These are phyloP conservation scores for Phaffomyces antillensis DNA, from an alignment of 805 yeast genomes.

Conservation along the genomic window DNA sequence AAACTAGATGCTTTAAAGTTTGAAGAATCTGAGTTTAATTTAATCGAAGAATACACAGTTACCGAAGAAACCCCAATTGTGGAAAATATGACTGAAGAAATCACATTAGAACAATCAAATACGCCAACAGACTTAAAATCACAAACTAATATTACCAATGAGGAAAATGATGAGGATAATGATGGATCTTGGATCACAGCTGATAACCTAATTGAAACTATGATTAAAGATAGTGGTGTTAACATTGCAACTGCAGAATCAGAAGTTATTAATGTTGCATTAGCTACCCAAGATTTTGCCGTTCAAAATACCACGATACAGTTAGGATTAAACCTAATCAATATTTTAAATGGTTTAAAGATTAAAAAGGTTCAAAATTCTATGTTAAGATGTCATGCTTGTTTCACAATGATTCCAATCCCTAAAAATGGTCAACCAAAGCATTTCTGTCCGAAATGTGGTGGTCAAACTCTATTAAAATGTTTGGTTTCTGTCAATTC, in stretches of 20 bases:
- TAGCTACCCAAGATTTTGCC: slow-evolving; percentile 95
- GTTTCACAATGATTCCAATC: slow-evolving; percentile 76
- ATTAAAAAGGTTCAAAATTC: slow-evolving; percentile 82
- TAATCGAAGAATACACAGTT: background rate
- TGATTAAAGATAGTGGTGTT: slow-evolving; percentile 57
- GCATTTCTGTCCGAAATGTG: slow-evolving; percentile 94
- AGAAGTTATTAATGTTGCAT: slow-evolving; percentile 52
- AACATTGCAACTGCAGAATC: slow-evolving; percentile 33
- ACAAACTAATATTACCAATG: slow-evolving; percentile 14
- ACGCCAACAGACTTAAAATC: background rate
- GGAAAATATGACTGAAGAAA: no score
- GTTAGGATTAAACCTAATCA: slow-evolving; percentile 81
- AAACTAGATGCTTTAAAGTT: slow-evolving; percentile 9
- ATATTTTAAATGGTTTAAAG: slow-evolving; percentile 73
- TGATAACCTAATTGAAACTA: slow-evolving; percentile 66
- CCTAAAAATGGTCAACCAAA: slow-evolving; percentile 68
- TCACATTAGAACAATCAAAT: no score
- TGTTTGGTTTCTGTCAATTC: slow-evolving; percentile 85
- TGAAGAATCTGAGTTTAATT: slow-evolving; percentile 5
- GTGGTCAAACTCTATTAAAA: slow-evolving; percentile 83
- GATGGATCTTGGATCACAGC: slow-evolving; percentile 95
- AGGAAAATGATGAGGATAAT: slow-evolving; percentile 51
- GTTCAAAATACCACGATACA: slow-evolving; percentile 93
- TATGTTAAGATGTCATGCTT: slow-evolving; percentile 96
- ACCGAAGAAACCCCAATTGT: no score